phyloP scores from a whole-genome alignment of 1,284 basidiomycete species.

The Blastosporella zonata region DNA sequence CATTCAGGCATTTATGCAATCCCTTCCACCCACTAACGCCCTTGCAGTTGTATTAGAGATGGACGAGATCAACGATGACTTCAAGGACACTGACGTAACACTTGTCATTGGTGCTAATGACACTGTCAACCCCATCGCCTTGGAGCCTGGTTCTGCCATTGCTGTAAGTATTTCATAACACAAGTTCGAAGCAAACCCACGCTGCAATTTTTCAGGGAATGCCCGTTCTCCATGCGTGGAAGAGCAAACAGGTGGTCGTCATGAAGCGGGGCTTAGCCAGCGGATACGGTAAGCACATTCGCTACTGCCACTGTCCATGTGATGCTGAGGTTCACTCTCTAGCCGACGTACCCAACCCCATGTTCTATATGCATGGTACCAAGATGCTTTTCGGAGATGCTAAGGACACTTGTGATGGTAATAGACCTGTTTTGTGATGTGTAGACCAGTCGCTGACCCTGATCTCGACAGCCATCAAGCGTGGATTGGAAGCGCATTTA shows the following conservation, averaged over 20 bases:
- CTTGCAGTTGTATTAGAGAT: slow-evolving; percentile 73
- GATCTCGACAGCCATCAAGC: slow-evolving; percentile 48
- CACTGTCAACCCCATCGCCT: slow-evolving; percentile 84
- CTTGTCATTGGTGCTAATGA: slow-evolving; percentile 88
- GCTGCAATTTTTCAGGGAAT: slow-evolving; percentile 50
- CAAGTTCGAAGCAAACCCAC: background rate
- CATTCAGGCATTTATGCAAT: slow-evolving; percentile 12
- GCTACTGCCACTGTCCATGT: slow-evolving; percentile 8
- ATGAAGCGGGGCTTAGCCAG: slow-evolving; percentile 88
- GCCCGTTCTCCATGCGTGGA: slow-evolving; percentile 88
- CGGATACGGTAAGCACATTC: slow-evolving; percentile 60
- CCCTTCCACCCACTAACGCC: background rate
- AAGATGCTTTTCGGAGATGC: slow-evolving; percentile 90
- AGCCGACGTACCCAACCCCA: slow-evolving; percentile 86
- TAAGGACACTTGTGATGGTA: slow-evolving; percentile 82
- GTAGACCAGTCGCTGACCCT: background rate
- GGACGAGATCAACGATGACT: slow-evolving; percentile 91
- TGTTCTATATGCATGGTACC: slow-evolving; percentile 86
- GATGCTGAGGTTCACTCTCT: slow-evolving; percentile 17
- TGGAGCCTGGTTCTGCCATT: slow-evolving; percentile 82
- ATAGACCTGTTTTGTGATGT: slow-evolving; percentile 20
- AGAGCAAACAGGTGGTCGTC: slow-evolving; percentile 85
- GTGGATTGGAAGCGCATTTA: slow-evolving; percentile 44
- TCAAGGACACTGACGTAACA: slow-evolving; percentile 78
- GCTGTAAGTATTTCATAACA: slow-evolving; percentile 45